Conservation (phyloP, 177 flowering plant genomes). For the Tripterygium wilfordii region DNA sequence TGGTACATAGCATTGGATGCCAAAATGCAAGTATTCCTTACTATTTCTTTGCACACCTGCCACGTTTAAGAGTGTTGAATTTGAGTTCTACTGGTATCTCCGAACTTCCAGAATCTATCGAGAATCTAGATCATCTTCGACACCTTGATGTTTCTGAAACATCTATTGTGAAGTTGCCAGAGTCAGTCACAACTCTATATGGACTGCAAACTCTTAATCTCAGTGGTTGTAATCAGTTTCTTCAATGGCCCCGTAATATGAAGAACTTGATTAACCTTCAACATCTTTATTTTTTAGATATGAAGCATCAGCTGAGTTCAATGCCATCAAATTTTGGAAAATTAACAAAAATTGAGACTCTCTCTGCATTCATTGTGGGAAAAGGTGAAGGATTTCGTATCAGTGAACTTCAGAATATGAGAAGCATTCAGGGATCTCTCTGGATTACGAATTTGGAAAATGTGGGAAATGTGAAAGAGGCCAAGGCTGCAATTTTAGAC, state of each 20-base stretch:
- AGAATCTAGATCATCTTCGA: constrained; percentile 25
- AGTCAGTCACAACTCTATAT: constrained; percentile 11
- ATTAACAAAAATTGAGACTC: constrained; percentile 10
- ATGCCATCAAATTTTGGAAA: constrained; percentile 17
- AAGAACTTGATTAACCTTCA: constrained; percentile 15
- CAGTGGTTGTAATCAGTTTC: constrained; percentile 11
- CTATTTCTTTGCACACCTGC: neutral
- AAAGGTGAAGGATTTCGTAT: constrained; percentile 7
- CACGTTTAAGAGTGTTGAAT: neutral
- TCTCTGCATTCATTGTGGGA: constrained; percentile 12
- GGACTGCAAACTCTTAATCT: constrained; percentile 27
- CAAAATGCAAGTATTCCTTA: neutral
- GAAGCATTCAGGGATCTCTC: constrained; percentile 9
- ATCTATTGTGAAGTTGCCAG: constrained; percentile 16
- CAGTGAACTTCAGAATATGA: constrained; percentile 8
- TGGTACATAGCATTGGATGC: no score
- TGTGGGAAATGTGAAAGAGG: constrained; percentile 13
- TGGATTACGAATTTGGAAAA: constrained; percentile 15
- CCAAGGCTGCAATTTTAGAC: constrained; percentile 16
- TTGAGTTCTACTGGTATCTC: neutral
- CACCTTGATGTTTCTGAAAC: constrained; percentile 25
- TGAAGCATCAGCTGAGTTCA: neutral
- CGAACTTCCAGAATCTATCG: constrained; percentile 3
- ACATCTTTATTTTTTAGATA: constrained; percentile 11
- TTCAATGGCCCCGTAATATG: constrained; percentile 13